Conservation (phyloP, 192 early-diverging fungal genomes). For the Phycomyces blakesleeanus region DNA sequence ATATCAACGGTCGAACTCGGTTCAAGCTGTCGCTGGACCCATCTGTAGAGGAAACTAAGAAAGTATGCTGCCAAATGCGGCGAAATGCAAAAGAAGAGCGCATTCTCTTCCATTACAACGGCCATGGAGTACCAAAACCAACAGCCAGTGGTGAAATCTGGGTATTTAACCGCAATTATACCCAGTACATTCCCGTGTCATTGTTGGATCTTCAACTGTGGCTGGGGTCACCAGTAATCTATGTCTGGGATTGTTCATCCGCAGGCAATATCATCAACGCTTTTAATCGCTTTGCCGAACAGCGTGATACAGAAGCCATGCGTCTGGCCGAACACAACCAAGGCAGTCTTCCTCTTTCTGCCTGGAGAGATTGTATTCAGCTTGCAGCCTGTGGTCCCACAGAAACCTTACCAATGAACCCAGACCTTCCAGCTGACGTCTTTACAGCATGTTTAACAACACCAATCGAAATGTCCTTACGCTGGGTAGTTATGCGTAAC, state of each 20-base stretch:
- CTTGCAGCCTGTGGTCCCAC: constrained; percentile 85
- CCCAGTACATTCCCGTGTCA: constrained; percentile 96
- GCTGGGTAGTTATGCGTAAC: constrained; percentile 88
- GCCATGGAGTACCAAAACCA: constrained; percentile 95
- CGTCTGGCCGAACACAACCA: constrained; percentile 41
- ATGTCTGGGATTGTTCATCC: constrained; percentile 93
- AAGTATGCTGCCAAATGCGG: constrained; percentile 77
- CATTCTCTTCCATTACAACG: constrained; percentile 97
- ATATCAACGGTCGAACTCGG: constrained; percentile 77
- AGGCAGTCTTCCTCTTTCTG: constrained; percentile 40
- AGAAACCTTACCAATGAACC: constrained; percentile 88
- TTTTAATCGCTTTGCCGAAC: constrained; percentile 85
- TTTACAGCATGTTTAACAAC: constrained; percentile 96
- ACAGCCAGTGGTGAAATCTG: constrained; percentile 94
- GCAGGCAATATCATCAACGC: constrained; percentile 89
- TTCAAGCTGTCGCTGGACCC: constrained; percentile 87
- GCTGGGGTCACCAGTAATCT: constrained; percentile 94
- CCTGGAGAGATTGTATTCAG: constrained; percentile 79
- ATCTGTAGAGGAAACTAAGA: constrained; percentile 89
- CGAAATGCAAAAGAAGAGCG: constrained; percentile 89
- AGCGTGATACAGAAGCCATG: constrained; percentile 72
- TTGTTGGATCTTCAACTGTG: constrained; percentile 89
- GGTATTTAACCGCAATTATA: constrained; percentile 98
- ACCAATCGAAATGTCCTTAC: constrained; percentile 88
- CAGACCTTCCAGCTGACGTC: constrained; percentile 92